A percentile compares a stretch with the other conserved stretches of the same genome.
Conservation (phyloP, 202 grass and related monocot genomes). For the Zizania palustris region DNA sequence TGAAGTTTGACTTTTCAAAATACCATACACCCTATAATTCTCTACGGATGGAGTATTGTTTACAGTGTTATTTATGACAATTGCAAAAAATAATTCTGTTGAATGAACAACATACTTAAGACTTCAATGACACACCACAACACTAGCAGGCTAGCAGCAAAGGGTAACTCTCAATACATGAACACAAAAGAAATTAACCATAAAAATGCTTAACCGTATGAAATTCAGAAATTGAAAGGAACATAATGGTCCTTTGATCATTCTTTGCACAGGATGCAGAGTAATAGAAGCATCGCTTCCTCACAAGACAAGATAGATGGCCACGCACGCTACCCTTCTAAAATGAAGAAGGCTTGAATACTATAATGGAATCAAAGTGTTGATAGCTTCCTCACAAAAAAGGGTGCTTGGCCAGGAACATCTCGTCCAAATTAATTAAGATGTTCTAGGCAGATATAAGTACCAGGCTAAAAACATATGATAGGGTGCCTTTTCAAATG, state of each 20-base stretch:
- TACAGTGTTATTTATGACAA: not conserved
- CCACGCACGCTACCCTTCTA: slow-evolving; percentile 17
- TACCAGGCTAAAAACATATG: not conserved
- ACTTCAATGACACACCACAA: not conserved
- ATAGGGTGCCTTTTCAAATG: not conserved
- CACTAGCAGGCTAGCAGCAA: slow-evolving; percentile 29
- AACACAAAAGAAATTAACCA: slow-evolving; percentile 11
- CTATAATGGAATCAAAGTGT: not conserved
- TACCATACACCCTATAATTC: no score
- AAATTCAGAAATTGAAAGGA: slow-evolving; percentile 30
- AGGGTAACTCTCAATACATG: not conserved
- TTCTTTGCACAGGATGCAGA: slow-evolving; percentile 1
- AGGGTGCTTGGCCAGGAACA: not conserved
- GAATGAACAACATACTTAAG: slow-evolving; percentile 27
- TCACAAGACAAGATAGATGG: slow-evolving; percentile 25
- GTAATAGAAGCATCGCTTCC: not conserved
- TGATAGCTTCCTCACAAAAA: not conserved
- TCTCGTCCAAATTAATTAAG: not conserved
- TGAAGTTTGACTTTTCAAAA: no score
- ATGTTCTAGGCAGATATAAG: not conserved
- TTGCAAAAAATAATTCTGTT: slow-evolving; percentile 18
- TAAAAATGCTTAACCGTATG: slow-evolving; percentile 10
- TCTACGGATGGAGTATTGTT: no score
- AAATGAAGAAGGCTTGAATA: slow-evolving; percentile 14
- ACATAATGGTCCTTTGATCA: slow-evolving; percentile 6